Evolutionary conservation across 192 early-diverging fungal genomes (phyloP), one percentile per base, ranked within the genome.

Genomic region (Mortierella hygrophila): DNA sequence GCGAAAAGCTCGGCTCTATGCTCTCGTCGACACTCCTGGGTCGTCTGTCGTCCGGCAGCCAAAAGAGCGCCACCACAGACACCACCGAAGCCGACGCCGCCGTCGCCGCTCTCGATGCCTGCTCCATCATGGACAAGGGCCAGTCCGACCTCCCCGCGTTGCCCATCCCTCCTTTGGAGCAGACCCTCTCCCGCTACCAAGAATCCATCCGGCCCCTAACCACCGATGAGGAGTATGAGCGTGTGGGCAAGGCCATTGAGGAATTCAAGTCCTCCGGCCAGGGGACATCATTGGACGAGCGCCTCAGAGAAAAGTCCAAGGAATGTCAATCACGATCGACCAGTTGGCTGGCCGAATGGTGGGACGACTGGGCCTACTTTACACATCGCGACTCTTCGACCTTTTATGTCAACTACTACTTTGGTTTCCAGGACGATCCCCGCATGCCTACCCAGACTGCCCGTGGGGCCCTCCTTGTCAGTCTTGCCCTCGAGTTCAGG

Each of bases 101-200:
- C 57, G 46, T 42, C 47, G 83, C 49, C 54, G 35, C 46, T 35
- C 54, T 52, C 18, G 60, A 29, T 42, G 52, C 29, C 6, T 46
- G 63, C 54, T 54, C 86, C 4, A 72, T 82, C 79, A 88, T 88
- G 86, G 81, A 88, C 77, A 81, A 81, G 47, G 79, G 82, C 23
- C 83, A 87, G 38, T 60, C 73, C 20, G 78, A 85, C 0, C 88
- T 93, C 46, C 88, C 83, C 26, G 85, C 85, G 52, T 85, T 94
- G 23, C 93, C 93, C 3, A 80, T 94, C 32, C 93, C 93, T 0
- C 89, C 91, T 75, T 89, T 94, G 42, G 74, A 89, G 10, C 90
- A 93, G 82, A 94, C 93, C 2, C 82, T 89, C 38, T 74, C 86
- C 11, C 86, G 90, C 10, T 93, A 91, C 76, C 83, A 88, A 4